phyloP scores from a whole-genome alignment of 2,329 filamentous ascomycete genomes.

The Aspergillus oerlinghausenensis region DNA sequence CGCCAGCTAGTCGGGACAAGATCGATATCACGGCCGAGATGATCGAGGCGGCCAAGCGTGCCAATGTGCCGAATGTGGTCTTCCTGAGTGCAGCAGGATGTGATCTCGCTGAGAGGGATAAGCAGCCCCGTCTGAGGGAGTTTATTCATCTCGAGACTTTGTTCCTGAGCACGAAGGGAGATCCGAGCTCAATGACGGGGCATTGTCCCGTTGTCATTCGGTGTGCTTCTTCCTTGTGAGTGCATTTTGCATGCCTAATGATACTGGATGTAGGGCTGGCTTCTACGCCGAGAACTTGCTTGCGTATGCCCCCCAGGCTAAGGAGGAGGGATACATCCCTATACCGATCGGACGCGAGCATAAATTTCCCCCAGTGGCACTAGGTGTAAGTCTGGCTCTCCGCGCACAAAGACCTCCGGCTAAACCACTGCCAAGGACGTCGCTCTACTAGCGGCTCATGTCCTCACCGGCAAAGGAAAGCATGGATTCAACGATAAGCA shows the following conservation, averaged over 20 bases:
- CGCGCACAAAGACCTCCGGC: neutral
- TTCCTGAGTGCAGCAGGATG: slow-evolving; percentile 48
- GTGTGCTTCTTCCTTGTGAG: slow-evolving; percentile 7
- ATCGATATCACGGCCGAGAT: slow-evolving; percentile 45
- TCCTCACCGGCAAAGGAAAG: slow-evolving; percentile 45
- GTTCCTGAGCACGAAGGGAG: slow-evolving; percentile 44
- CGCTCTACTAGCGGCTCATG: slow-evolving; percentile 46
- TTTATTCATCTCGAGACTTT: slow-evolving; percentile 49
- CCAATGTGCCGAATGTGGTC: slow-evolving; percentile 43
- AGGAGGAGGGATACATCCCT: slow-evolving; percentile 43
- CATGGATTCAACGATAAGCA: slow-evolving; percentile 49
- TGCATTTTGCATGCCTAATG: neutral
- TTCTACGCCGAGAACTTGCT: slow-evolving; percentile 53
- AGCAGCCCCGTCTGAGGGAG: slow-evolving; percentile 48
- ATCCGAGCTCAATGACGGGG: slow-evolving; percentile 34
- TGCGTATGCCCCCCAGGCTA: slow-evolving; percentile 44
- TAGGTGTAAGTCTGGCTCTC: slow-evolving; percentile 34
- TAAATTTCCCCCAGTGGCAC: slow-evolving; percentile 49
- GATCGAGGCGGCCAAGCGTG: slow-evolving; percentile 43
- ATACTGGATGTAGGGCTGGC: slow-evolving; percentile 34
- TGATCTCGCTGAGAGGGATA: slow-evolving; percentile 47
- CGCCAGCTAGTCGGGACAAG: slow-evolving; percentile 46
- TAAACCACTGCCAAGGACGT: slow-evolving; percentile 41
- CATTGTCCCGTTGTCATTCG: slow-evolving; percentile 46
- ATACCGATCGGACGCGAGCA: slow-evolving; percentile 46